Base-by-base conservation (phyloP, 2,329 filamentous ascomycete genomes). In the Arthrobotrys sphaeroides region DNA sequence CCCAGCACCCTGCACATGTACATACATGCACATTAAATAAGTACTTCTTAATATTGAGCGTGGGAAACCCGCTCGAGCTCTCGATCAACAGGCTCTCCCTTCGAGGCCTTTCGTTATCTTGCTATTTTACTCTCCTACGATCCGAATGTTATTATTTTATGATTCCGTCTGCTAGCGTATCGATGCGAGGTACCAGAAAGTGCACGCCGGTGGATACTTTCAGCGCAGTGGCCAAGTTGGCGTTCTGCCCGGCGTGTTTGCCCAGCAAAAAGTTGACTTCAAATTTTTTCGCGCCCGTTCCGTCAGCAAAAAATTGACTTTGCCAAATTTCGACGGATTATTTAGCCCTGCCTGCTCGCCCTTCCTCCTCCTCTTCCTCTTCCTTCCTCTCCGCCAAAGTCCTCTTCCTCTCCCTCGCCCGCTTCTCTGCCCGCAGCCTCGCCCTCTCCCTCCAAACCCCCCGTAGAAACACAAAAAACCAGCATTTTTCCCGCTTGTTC, bases 341-440 rank as follows among this genome's bases (percentile, higher is more conserved):
- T 73, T 70, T 70, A 77, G 72, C 76, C 28, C 45, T 59, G 33
- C 59, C 45, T 24, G 13, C 22, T n/a, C 12, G 22, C 47, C 24
- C 24, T 12, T 42, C 57, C 61, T 73, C 78, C 75, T n/a, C 77
- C 79, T 80, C 80, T 70, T 66, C 73, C 66, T 77, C 38, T 53
- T 51, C 65, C 68, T 70, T 77, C 65, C 60, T n/a, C n/a, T n/a
- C n/a, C n/a, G n/a, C n/a, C n/a, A n/a, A 81, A 80, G 80, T 81
- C 82, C 82, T 83, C 80, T 80, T 80, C 81, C 81, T 80, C 82
- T 82, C 82, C 82, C 81, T 80, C 76, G 78, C 80, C 79, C 77
- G 70, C 78, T 78, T 79, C 77, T 78, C 78, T 78, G 78, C 78
- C 5, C 45, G 16, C 7, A 49, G 10, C 76, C 70, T 75, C 59